Percentiles rank a stretch among this genome's conserved stretches.
These are phyloP conservation scores for Ophiostoma sp. DNA, from an alignment of 2,329 filamentous ascomycete species.

Conservation along the genomic window DNA sequence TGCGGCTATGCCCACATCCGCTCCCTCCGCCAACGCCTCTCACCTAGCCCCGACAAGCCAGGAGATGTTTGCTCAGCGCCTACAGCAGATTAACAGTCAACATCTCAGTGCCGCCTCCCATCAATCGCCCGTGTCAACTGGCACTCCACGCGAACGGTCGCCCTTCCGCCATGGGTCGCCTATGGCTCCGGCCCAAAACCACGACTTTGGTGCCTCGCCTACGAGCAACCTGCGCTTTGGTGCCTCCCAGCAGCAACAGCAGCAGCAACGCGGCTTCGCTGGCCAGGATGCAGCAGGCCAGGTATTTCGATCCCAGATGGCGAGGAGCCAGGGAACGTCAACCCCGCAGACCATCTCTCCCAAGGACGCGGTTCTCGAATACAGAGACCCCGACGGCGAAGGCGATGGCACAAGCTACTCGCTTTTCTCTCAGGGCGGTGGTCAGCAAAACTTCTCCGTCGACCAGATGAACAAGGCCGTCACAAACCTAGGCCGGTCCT, in stretches of 20 bases:
- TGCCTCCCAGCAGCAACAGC: constrained; percentile 57
- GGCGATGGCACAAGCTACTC: constrained; percentile 59
- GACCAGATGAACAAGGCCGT: constrained; percentile 43
- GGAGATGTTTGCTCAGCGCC: constrained; percentile 69
- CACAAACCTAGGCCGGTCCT: constrained; percentile 32
- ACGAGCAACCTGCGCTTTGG: constrained; percentile 38
- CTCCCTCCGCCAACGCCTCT: constrained; percentile 46
- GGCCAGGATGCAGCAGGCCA: constrained; percentile 51
- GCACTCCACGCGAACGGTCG: constrained; percentile 65
- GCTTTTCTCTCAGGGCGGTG: constrained; percentile 57
- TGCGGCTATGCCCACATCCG: constrained; percentile 56
- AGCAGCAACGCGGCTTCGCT: constrained; percentile 50
- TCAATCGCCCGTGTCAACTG: constrained; percentile 49
- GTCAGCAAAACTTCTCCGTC: constrained; percentile 48
- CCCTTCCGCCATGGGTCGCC: constrained; percentile 76
- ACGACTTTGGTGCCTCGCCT: constrained; percentile 44
- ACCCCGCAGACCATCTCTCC: constrained; percentile 88
- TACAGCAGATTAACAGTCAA: constrained; percentile 77
- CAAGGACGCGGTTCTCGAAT: constrained; percentile 87
- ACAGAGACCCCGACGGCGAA: constrained; percentile 69
- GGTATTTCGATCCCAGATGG: constrained; percentile 45
- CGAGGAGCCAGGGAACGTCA: constrained; percentile 45
- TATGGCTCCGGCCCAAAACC: constrained; percentile 49
- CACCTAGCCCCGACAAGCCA: constrained; percentile 53
- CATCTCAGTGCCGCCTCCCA: constrained; percentile 57